Evolutionary conservation across 495 filamentous ascomycete genomes (phyloP).

Genomic region (Astrothelium subdiscretum): DNA sequence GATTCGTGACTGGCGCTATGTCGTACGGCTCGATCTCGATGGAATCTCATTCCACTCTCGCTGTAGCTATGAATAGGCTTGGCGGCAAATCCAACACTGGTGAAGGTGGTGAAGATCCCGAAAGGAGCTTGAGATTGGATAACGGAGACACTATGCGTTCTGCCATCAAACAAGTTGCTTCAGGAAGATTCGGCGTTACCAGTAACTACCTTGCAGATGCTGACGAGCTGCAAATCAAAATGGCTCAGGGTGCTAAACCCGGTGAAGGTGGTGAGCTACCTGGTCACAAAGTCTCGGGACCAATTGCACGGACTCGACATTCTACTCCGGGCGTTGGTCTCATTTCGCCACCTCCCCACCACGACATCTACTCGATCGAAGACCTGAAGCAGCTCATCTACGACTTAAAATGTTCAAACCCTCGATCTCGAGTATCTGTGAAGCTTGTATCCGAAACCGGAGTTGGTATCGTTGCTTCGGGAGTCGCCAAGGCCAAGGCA

Average conservation of each 20-base stretch:
- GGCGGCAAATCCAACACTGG: slow-evolving; percentile 99
- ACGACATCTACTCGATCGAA: slow-evolving; percentile 99
- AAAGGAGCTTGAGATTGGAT: slow-evolving; percentile 73
- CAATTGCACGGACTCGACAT: slow-evolving; percentile 91
- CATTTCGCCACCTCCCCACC: slow-evolving; percentile 96
- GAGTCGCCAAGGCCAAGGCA: slow-evolving; percentile 96
- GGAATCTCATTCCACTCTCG: slow-evolving; percentile 96
- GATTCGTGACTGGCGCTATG: slow-evolving; percentile 99
- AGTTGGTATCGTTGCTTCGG: slow-evolving; percentile 95
- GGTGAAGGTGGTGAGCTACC: slow-evolving; percentile 97
- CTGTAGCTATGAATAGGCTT: slow-evolving; percentile 94
- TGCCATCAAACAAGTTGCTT: slow-evolving; percentile 97
- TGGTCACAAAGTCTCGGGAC: slow-evolving; percentile 94
- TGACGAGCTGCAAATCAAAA: slow-evolving; percentile 99
- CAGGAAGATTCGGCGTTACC: slow-evolving; percentile 95
- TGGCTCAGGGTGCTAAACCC: slow-evolving; percentile 98
- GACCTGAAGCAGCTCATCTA: slow-evolving; percentile 99
- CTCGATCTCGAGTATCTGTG: slow-evolving; percentile 88
- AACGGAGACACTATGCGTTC: slow-evolving; percentile 98
- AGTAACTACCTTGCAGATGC: slow-evolving; percentile 97
- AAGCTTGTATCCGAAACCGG: slow-evolving; percentile 98
- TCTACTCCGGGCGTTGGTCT: slow-evolving; percentile 98
- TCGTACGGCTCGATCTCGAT: slow-evolving; percentile 99
- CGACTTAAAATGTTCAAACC: slow-evolving; percentile 95
- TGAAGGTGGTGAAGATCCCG: slow-evolving; percentile 94